These are phyloP conservation scores for Ganoderma resinaceum DNA, from an alignment of 1,284 basidiomycete species.

Conservation along the genomic window DNA sequence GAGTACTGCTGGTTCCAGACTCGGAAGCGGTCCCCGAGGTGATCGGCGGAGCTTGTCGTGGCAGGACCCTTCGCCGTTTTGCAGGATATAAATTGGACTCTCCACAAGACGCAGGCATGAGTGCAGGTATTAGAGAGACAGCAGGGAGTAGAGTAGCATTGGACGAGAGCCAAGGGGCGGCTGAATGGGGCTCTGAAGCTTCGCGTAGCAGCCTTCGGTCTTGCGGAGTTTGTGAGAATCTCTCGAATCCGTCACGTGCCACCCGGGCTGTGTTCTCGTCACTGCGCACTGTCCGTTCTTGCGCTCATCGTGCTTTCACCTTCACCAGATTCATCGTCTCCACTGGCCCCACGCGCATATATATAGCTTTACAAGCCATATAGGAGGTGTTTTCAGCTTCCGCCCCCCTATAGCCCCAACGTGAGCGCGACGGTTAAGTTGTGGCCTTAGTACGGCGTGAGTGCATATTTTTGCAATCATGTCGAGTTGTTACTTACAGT, in stretches of 20 bases:
- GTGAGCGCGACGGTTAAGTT: background rate
- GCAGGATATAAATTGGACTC: background rate
- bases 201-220: conserved; percentile 1
- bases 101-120: conserved; percentile 7
- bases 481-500: background rate
- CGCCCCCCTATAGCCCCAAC: background rate
- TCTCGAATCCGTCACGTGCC: background rate
- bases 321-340: background rate
- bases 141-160: conserved; percentile 11
- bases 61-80: conserved; percentile 14
- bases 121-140: background rate
- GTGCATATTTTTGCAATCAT: background rate
- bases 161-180: conserved; percentile 7
- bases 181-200: background rate
- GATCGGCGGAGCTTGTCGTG: conserved; percentile 25
- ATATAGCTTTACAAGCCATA: background rate
- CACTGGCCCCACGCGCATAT: background rate
- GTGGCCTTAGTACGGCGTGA: background rate
- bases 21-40: conserved; percentile 17
- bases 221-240: background rate
- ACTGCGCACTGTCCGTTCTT: background rate
- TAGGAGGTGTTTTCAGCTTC: background rate
- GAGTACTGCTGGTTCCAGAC: background rate
- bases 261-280: background rate
- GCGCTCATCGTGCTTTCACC: background rate